Conservation (phyloP, 768 basidiomycete species). For the Tremella mesenterica region DNA sequence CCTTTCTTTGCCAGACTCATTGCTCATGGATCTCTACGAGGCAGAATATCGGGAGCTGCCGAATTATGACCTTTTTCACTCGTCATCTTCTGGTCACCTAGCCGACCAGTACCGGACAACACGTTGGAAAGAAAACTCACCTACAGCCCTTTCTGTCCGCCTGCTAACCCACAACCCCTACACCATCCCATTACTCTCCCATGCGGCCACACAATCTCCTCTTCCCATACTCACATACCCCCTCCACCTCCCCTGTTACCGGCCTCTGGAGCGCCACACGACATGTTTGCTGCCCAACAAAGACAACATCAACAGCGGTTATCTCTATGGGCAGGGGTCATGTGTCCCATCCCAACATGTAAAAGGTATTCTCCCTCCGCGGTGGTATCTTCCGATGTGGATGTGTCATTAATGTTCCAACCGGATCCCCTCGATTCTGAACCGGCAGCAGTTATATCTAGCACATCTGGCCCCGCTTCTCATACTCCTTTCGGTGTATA, state of each 20-base stretch:
- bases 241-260: constrained; percentile 41
- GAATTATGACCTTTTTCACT: not conserved
- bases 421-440: not conserved
- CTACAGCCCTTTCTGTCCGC: constrained; percentile 37
- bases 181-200: constrained; percentile 54
- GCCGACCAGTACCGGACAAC: not conserved
- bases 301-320: constrained; percentile 32
- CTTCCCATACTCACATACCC: constrained; percentile 48
- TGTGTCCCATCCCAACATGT: constrained; percentile 40
- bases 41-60: no score
- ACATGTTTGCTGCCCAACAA: constrained; percentile 47
- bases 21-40: no score
- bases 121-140: not conserved
- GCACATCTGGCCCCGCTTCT: not conserved
- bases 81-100: no score
- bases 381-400: not conserved
- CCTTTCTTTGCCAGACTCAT: no score
- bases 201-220: constrained; percentile 79
- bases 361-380: constrained; percentile 31
- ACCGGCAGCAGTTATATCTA: constrained; percentile 3
- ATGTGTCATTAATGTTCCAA: constrained; percentile 3
- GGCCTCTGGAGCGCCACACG: constrained; percentile 45
- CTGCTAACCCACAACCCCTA: constrained; percentile 38
- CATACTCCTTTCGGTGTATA: no score
- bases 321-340: constrained; percentile 30